Base-by-base conservation (phyloP, 352 stramenopile genomes). In the Phytophthora vignae region DNA sequence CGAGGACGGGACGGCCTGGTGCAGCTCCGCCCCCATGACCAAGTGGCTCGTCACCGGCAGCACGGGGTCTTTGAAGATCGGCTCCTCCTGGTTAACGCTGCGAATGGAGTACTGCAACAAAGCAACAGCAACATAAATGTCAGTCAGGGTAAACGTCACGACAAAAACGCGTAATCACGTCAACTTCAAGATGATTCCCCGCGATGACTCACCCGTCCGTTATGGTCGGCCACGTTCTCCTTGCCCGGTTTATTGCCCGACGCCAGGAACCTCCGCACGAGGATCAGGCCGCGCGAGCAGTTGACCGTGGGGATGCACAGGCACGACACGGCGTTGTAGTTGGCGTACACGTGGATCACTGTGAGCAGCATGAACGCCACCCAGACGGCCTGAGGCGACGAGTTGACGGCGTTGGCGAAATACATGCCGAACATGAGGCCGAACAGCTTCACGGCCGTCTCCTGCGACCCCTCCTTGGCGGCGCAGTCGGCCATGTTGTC, bases 401-500 rank as follows among this genome's bases (percentile, higher is more conserved):
- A 79, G 53, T 95, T 91, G 40, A 93, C 81, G 21, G 79, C 83
- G 67, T 89, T 91, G 56, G 84, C 83, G 71, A 94, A 93, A 76
- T 94, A 92, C 82, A 93, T 94, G 71, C 83, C 95, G 42, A 94
- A 88, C 17, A 97, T 62, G 64, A 99, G 90, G 5, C 97, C 97
- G 64, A 98, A 81, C 4, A 99, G 82, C 67, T 94, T 98, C 7
- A 99, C 96, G 0, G 97, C 83, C 7, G 96, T 99, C 85, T 99
- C 97, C 77, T 99, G 97, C 0, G 95, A 98, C 0, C 90, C 94
- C 81, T 99, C 97, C 74, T 99, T 99, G 42, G 96, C 93, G 27
- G 91, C 93, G 54, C 98, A 92, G 79, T 99, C 97, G 4, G 87
- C 87, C 87, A 94, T 94, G 63, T 94, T 94, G 73, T 94, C 87